These are phyloP conservation scores for Zygosaccharomyces pseudorouxii DNA, from an alignment of 805 yeast species.

Conservation along the genomic window DNA sequence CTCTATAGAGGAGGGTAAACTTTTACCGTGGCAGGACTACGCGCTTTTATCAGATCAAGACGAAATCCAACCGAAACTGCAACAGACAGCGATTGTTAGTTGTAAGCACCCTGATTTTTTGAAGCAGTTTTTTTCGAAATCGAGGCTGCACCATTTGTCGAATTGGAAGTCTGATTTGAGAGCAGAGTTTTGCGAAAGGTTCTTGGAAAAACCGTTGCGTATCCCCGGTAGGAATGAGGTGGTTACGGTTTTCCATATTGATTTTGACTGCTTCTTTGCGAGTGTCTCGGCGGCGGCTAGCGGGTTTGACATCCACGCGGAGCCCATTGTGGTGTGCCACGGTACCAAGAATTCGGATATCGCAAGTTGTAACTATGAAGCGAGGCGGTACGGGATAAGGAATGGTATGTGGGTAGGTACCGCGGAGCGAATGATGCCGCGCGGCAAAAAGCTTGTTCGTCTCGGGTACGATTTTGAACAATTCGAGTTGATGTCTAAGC, in stretches of 20 bases:
- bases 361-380: constrained; percentile 88
- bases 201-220: constrained; percentile 31
- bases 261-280: constrained; percentile 92
- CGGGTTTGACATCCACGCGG: constrained; percentile 35
- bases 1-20: constrained; percentile 43
- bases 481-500: constrained; percentile 61
- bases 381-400: constrained; percentile 67
- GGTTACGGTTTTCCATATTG: constrained; percentile 64
- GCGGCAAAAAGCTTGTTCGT: constrained; percentile 42
- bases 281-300: constrained; percentile 68
- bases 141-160: constrained; percentile 84
- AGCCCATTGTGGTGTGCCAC: constrained; percentile 61
- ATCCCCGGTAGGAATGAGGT: constrained; percentile 1
- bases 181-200: constrained; percentile 50
- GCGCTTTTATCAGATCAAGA: constrained; percentile 52
- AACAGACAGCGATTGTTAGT: constrained; percentile 7
- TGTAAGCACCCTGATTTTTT: constrained; percentile 78
- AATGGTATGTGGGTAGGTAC: constrained; percentile 88
- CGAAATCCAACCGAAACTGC: constrained; percentile 42
- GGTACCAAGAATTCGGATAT: constrained; percentile 58
- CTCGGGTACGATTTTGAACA: constrained; percentile 70
- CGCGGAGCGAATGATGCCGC: constrained; percentile 65
- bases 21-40: constrained; percentile 70
- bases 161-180: constrained; percentile 78
- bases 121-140: constrained; percentile 64